Conservation (phyloP, 1,139 yeast species). For the Magnusiomyces starmeri region DNA sequence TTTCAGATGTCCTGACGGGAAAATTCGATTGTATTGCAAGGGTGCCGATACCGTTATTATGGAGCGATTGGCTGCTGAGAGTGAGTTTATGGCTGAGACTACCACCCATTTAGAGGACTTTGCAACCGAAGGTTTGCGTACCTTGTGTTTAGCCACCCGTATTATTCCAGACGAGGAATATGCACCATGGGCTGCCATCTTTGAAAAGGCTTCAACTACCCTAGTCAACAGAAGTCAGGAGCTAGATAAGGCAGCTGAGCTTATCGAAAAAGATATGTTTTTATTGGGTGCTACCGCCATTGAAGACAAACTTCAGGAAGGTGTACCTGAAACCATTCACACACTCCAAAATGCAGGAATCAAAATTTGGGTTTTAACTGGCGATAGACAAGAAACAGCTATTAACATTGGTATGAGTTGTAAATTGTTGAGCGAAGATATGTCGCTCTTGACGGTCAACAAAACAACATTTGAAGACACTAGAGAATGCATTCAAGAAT, state of each 20-base stretch:
- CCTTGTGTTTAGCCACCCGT: conserved; percentile 85
- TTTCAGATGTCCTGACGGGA: conserved; percentile 90
- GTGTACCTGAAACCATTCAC: conserved; percentile 95
- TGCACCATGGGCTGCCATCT: conserved; percentile 48
- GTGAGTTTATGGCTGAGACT: conserved; percentile 76
- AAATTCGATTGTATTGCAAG: conserved; percentile 80
- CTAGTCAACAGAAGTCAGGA: conserved; percentile 65
- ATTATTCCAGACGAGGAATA: conserved; percentile 78
- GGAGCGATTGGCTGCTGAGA: conserved; percentile 69
- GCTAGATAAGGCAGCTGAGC: conserved; percentile 77
- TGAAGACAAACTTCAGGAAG: conserved; percentile 95
- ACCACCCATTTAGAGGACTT: conserved; percentile 88
- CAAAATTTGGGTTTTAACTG: conserved; percentile 95
- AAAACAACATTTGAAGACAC: conserved; percentile 79
- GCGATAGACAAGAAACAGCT: conserved; percentile 99
- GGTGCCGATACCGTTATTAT: conserved; percentile 97
- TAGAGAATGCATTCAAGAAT: conserved; percentile 59
- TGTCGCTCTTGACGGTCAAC: conserved; percentile 84
- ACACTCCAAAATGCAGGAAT: conserved; percentile 94
- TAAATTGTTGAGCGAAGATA: conserved; percentile 86
- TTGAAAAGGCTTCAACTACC: conserved; percentile 77
- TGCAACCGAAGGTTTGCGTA: conserved; percentile 93
- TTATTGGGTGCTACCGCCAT: conserved; percentile 96
- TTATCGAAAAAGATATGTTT: conserved; percentile 72
- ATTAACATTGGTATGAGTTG: conserved; percentile 98